These are phyloP conservation scores for Talaromyces wortmannii DNA, from an alignment of 495 filamentous ascomycete species.

Conservation along the genomic window DNA sequence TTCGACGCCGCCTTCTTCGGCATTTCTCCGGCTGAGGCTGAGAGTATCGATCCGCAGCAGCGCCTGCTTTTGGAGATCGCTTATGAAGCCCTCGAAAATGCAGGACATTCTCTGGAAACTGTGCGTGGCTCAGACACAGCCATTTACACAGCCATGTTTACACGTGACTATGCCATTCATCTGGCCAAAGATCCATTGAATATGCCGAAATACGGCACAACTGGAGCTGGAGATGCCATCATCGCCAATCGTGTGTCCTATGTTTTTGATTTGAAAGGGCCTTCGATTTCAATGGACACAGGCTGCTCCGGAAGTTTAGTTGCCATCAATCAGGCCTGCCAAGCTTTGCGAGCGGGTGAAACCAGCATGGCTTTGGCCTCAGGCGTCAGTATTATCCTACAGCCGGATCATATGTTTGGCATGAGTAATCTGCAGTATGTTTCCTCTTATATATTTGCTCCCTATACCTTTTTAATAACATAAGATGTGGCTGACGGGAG, in stretches of 20 bases:
- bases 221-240: constrained; percentile 20
- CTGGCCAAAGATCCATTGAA: constrained; percentile 23
- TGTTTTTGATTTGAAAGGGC: constrained; percentile 24
- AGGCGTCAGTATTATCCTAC: constrained; percentile 32
- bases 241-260: constrained; percentile 34
- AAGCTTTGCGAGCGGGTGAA: constrained; percentile 12
- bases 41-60: constrained; percentile 21
- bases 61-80: constrained; percentile 27
- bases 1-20: neutral
- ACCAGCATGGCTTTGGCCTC: constrained; percentile 39
- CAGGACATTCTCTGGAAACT: constrained; percentile 17
- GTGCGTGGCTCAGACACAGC: constrained; percentile 15
- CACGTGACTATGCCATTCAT: constrained; percentile 12
- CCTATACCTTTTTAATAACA: too few relatives aligned
- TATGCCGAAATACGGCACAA: constrained; percentile 7
- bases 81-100: constrained; percentile 39
- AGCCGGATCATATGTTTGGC: constrained; percentile 11
- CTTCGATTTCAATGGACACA: constrained; percentile 27
- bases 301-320: constrained; percentile 19
- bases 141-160: constrained; percentile 14
- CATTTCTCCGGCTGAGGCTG: neutral
- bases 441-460: too few relatives aligned
- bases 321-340: constrained; percentile 18
- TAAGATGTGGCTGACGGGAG: too few relatives aligned
- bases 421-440: neutral